Evolutionary conservation across 371 early-diverging fungal species (phyloP), one percentile per base, ranked within the genome.

Genomic region (Cokeromyces recurvatus): DNA sequence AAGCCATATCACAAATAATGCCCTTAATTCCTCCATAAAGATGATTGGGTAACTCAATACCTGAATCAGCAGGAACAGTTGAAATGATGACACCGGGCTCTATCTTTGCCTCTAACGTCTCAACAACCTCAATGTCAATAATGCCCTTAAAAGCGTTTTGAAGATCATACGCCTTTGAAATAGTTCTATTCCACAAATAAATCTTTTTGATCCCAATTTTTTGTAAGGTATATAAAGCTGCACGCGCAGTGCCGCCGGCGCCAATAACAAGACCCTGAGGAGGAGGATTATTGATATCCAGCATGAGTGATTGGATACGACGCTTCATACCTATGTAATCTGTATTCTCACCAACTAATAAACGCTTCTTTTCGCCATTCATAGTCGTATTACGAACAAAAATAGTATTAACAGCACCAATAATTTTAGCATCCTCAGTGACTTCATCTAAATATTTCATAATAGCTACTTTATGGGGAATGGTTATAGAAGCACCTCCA

Each of bases 161-260:
- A 8, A 97, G 73, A 12, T 68, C 78, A 29, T 77, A 68, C 0
- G 94, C 94, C 36, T 89, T 90, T 42, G 66, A 65, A 5, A 46
- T 45, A 0, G 95, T 95, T 37, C 98, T 82, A 79, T 97, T 97
- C 81, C 86, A 97, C 21, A 97, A 49, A 25, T 78, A 71, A 25
- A 92, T 80, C 25, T 77, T 74, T 27, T 59, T 49, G 12, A 88
- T 70, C 4, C 89, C 88, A 45, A 95, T 71, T 42, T 80, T 68
- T 55, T 90, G 66, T 31, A 95, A 68, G 0, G 97, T 92, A 57
- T 87, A 94, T 20, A 92, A 66, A 6, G 92, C 97, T 0, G 98
- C 98, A 24, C 96, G 78, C 2, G 94, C 81, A 3, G 98, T 97
- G 11, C 98, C 98, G 37, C 98, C 98, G 7, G 93, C 95, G n/a